phyloP scores from a whole-genome alignment of 2,329 filamentous ascomycete species.

The Trichoderma lentiforme region DNA sequence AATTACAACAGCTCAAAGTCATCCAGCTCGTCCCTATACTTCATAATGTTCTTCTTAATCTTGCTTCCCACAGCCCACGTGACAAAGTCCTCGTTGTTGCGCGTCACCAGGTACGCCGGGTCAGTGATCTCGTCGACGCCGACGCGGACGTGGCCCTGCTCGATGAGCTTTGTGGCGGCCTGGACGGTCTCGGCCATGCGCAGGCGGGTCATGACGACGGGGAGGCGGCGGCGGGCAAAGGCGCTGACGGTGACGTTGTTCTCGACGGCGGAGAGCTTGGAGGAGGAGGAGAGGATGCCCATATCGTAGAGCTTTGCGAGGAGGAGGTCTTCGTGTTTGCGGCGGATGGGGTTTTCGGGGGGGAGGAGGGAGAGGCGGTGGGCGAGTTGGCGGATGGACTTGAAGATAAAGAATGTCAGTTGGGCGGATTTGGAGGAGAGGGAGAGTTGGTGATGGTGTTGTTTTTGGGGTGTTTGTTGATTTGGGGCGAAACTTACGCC shows the following conservation, averaged over 20 bases:
- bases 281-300: conserved; percentile 74
- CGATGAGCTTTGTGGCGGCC: conserved; percentile 80
- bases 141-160: conserved; percentile 90
- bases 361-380: conserved; percentile 84
- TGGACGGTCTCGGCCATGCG: conserved; percentile 90
- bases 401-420: not conserved
- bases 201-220: conserved; percentile 85
- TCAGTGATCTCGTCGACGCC: conserved; percentile 89
- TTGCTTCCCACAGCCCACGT: conserved; percentile 96
- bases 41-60: conserved; percentile 94
- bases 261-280: conserved; percentile 81
- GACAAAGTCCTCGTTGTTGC: conserved; percentile 91
- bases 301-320: conserved; percentile 92
- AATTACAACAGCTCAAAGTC: conserved; percentile 84
- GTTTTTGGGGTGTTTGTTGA: not conserved
- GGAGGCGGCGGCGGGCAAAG: conserved; percentile 78
- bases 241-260: conserved; percentile 84
- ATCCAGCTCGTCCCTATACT: conserved; percentile 90
- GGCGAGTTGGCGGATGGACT: conserved; percentile 85
- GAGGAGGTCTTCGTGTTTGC: conserved; percentile 81
- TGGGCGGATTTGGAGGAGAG: not conserved
- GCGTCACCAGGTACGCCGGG: conserved; percentile 81
- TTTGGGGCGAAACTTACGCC: conserved; percentile 44
- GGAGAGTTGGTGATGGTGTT: conserved; percentile 8
- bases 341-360: conserved; percentile 70